These are phyloP conservation scores for Trypanosoma platydactyli DNA, from an alignment of 208 protist species.

Conservation along the genomic window DNA sequence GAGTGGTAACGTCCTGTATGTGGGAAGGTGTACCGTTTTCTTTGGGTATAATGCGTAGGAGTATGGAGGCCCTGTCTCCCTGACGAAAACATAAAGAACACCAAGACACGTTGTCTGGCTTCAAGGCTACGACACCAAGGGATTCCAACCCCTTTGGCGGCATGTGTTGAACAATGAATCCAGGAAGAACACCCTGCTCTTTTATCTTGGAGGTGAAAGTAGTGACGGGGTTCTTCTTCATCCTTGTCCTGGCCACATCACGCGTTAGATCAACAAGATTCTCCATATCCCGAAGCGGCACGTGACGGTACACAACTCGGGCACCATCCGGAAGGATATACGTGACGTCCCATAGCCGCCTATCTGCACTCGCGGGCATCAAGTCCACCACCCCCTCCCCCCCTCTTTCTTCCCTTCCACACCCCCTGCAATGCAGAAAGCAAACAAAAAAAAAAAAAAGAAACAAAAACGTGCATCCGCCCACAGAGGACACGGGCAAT, in stretches of 20 bases:
- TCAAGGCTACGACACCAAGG: neutral
- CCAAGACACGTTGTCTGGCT: conserved; percentile 1
- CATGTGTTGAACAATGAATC: conserved; percentile 17
- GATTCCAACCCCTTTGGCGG: neutral
- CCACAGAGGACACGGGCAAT: too few species aligned
- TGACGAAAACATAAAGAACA: conserved; percentile 6
- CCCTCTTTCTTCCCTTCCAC: neutral
- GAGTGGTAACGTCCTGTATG: neutral
- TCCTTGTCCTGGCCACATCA: conserved; percentile 4
- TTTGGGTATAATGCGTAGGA: conserved; percentile 4
- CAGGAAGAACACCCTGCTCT: conserved; percentile 4
- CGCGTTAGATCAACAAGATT: conserved; percentile 10
- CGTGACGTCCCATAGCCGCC: conserved; percentile 16
- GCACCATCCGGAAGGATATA: conserved; percentile 15
- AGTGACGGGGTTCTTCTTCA: neutral
- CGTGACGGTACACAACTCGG: conserved; percentile 6
- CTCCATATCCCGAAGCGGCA: conserved; percentile 14
- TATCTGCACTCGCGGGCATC: neutral
- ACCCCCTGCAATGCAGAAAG: neutral
- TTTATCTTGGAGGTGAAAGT: neutral
- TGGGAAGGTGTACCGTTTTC: neutral
- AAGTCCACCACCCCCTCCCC: neutral
- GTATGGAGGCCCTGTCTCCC: neutral
- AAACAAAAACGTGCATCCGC: too few species aligned
- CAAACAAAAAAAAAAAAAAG: neutral